Conservation (phyloP, 202 grass and related monocot genomes). For the Panicum virgatum region DNA sequence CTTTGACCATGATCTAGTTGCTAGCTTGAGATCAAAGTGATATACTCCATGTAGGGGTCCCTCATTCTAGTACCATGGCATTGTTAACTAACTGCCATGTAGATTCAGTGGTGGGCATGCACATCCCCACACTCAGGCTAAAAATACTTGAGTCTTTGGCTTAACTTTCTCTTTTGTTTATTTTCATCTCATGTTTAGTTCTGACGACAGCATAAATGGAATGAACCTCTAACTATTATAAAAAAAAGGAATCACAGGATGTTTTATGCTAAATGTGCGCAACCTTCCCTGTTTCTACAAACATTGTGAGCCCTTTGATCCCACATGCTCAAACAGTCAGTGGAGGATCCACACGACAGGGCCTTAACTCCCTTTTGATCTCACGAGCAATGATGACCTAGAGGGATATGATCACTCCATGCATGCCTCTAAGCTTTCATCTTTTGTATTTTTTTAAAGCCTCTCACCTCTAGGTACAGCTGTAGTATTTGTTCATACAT, state of each 20-base stretch:
- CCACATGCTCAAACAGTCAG: conserved; percentile 55
- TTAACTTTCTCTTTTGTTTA: not conserved
- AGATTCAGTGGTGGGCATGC: not conserved
- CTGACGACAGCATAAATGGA: no score
- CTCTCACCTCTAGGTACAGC: no score
- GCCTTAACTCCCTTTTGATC: conserved; percentile 28
- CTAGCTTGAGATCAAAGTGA: not conserved
- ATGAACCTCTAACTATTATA: no score
- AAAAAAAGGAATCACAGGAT: no score
- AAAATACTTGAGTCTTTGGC: not conserved
- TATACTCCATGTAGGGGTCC: not conserved
- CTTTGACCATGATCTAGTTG: conserved; percentile 18
- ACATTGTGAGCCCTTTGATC: not conserved
- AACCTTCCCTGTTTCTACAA: not conserved
- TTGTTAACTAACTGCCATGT: conserved; percentile 18
- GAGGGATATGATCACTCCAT: conserved; percentile 32
- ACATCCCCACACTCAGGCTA: not conserved
- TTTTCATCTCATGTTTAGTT: not conserved
- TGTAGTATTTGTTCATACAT: no score
- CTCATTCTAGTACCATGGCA: not conserved
- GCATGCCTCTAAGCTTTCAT: conserved; percentile 22
- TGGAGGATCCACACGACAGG: conserved; percentile 13
- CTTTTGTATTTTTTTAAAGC: no score
- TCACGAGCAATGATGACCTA: conserved; percentile 49
- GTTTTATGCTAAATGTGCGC: no score